Evolutionary conservation across 1,284 basidiomycete genomes (phyloP), one percentile per base, ranked within the genome.

Genomic region (Cryptococcus neoformans): DNA sequence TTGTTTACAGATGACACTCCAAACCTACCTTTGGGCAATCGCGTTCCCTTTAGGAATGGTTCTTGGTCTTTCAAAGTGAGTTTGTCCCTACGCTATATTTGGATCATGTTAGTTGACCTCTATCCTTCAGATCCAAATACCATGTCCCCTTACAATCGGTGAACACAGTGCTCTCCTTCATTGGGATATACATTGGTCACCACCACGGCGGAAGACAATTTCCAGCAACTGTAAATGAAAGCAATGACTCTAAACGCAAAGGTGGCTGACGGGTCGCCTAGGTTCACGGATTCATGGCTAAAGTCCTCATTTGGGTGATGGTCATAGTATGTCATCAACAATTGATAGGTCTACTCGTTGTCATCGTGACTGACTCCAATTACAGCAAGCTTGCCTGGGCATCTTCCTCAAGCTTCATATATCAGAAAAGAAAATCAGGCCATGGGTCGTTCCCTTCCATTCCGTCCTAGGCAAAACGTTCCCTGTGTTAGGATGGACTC

Each of bases 361-460:
- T 36, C 35, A 44, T 42, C 14, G 51, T 51, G n/a, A 42, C 53
- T 50, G 11, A 44, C 14, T 5, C 17, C 44, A 10, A 16, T 17
- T 12, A 12, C 55, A 74, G 72, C 94, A 97, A 77, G 80, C 88
- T 7, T 69, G 73, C 14, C 80, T 91, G 51, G 94, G 94, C 6
- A 82, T 93, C 57, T 98, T 96, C 76, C 86, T 98, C 62, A 97
- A 95, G 77, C 80, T 95, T 4, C 95, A 98, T 75, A 86, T 97
- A 17, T 83, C 93, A 61, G 90, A 97, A 76, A 80, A 82, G 60
- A 83, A 83, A 1, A 69, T 93, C 9, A 83, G 93, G 28, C 88
- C 89, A 0, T 88, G 83, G 66, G 83, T 87, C 6, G 88, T 92
- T 11, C 77, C 80, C 9, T 74, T 82, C 1, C 95, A 98, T 68